These are phyloP conservation scores for Fusarium sororula DNA, from an alignment of 2,329 filamentous ascomycete genomes.

Conservation along the genomic window DNA sequence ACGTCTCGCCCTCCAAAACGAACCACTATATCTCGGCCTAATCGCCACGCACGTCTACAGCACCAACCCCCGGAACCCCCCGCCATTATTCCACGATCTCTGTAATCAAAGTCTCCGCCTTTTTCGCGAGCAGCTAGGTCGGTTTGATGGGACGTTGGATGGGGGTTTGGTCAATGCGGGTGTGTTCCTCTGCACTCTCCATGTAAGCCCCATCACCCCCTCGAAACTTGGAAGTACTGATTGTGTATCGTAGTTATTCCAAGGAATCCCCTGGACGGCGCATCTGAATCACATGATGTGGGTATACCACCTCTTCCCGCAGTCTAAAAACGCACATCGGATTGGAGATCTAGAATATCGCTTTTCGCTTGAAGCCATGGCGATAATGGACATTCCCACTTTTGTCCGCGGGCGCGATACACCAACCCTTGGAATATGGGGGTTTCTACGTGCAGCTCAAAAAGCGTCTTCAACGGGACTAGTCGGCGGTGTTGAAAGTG, in stretches of 20 bases:
- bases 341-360: slow-evolving; percentile 1
- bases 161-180: slow-evolving; percentile 11
- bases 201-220: background rate
- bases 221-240: no score
- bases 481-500: slow-evolving; percentile 32
- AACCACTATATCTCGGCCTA: slow-evolving; percentile 14
- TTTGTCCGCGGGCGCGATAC: slow-evolving; percentile 28
- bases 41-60: slow-evolving; percentile 25
- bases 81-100: slow-evolving; percentile 3
- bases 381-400: slow-evolving; percentile 34
- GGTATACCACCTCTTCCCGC: slow-evolving; percentile 23
- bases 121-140: slow-evolving; percentile 13
- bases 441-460: slow-evolving; percentile 5
- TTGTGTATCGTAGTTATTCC: slow-evolving; percentile 6
- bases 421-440: slow-evolving; percentile 24
- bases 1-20: background rate
- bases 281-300: slow-evolving; percentile 30
- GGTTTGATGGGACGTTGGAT: slow-evolving; percentile 1
- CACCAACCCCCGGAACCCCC: slow-evolving; percentile 1
- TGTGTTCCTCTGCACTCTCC: slow-evolving; percentile 21
- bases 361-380: slow-evolving; percentile 24
- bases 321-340: background rate
- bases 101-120: slow-evolving; percentile 22
- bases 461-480: background rate
- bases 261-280: slow-evolving; percentile 23